Conservation (phyloP, 2,329 filamentous ascomycete genomes). For the Fusarium longipes region DNA sequence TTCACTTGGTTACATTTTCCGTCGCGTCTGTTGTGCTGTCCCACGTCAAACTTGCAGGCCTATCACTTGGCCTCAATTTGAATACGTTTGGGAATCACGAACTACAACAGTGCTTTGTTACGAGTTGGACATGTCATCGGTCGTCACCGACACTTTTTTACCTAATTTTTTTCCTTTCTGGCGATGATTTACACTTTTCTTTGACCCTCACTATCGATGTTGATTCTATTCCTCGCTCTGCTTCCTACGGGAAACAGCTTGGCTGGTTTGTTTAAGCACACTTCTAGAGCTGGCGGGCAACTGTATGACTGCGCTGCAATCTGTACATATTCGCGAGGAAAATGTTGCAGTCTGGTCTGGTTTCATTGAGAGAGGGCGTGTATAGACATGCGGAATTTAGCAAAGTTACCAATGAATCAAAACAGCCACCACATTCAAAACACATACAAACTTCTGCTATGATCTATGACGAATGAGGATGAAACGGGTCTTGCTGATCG, state of each 20-base stretch:
- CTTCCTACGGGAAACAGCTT: slow-evolving; percentile 11
- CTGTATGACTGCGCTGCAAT: slow-evolving; percentile 28
- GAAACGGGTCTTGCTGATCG: slow-evolving; percentile 24
- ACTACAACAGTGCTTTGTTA: slow-evolving; percentile 25
- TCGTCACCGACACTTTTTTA: slow-evolving; percentile 37
- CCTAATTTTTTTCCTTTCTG: slow-evolving; percentile 37
- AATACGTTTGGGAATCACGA: not conserved
- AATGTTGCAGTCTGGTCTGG: slow-evolving; percentile 26
- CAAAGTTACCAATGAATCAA: slow-evolving; percentile 31
- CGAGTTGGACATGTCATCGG: slow-evolving; percentile 36
- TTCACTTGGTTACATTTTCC: slow-evolving; percentile 31
- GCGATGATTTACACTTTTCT: slow-evolving; percentile 28
- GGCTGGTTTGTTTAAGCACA: slow-evolving; percentile 30
- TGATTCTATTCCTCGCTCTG: slow-evolving; percentile 14
- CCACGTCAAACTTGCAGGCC: not conserved
- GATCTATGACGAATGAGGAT: slow-evolving; percentile 27
- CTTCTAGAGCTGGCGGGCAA: slow-evolving; percentile 41
- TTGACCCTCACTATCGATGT: not conserved
- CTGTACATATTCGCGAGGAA: slow-evolving; percentile 35
- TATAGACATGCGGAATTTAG: slow-evolving; percentile 19
- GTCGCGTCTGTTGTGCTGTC: slow-evolving; percentile 19
- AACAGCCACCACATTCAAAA: slow-evolving; percentile 29
- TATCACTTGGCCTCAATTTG: not conserved
- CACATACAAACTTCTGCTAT: not conserved
- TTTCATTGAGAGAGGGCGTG: slow-evolving; percentile 10